Percentiles rank a stretch among this genome's conserved stretches.
Evolutionary conservation across 306 rosid genomes (phyloP).

Genomic region (Benincasa hispida): DNA sequence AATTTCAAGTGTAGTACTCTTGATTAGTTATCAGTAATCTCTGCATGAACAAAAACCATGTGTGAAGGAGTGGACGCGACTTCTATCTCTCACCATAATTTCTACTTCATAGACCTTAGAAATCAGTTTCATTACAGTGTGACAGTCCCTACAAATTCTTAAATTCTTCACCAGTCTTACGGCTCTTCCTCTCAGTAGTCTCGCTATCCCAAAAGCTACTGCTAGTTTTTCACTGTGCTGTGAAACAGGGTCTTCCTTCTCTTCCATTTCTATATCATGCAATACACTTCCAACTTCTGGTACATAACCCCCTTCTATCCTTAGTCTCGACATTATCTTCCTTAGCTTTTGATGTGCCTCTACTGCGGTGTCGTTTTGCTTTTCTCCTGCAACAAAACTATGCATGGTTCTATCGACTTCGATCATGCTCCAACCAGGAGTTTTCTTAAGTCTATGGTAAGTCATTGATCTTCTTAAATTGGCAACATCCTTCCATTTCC

Average conservation of each 20-base stretch:
- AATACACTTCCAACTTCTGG: constrained; percentile 51
- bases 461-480: constrained; percentile 56
- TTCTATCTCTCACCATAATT: constrained; percentile 66
- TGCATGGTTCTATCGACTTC: constrained; percentile 64
- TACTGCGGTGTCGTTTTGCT: constrained; percentile 31
- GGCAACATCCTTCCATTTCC: constrained; percentile 76
- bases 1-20: not conserved
- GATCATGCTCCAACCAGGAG: constrained; percentile 76
- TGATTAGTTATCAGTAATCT: constrained; percentile 54
- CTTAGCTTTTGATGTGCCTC: constrained; percentile 55
- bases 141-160: constrained; percentile 72
- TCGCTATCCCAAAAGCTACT: constrained; percentile 66
- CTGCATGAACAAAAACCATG: constrained; percentile 63
- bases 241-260: constrained; percentile 62
- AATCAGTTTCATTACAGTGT: constrained; percentile 66
- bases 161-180: constrained; percentile 74
- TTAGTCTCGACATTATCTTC: constrained; percentile 54
- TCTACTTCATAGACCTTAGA: constrained; percentile 57
- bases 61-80: constrained; percentile 70
- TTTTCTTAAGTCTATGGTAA: constrained; percentile 37
- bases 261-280: constrained; percentile 84
- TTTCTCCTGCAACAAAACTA: constrained; percentile 60
- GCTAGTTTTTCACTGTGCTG: constrained; percentile 87
- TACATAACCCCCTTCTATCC: constrained; percentile 42
- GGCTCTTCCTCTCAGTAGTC: constrained; percentile 33